phyloP scores from a whole-genome alignment of 2,329 filamentous ascomycete species.

The Exophiala oligosperma region DNA sequence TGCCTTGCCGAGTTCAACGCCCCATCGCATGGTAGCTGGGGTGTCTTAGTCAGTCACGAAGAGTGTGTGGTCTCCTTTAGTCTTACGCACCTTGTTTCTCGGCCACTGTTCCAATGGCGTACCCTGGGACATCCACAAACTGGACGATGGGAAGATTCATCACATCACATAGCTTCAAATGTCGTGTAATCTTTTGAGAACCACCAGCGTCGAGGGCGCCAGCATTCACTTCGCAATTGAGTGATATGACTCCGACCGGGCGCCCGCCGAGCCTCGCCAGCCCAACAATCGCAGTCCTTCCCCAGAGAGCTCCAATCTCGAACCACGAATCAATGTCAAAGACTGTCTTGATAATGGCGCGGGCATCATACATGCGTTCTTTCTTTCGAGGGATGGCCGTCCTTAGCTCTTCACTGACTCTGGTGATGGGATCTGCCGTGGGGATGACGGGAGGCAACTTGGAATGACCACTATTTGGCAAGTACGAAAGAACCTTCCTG shows the following conservation, averaged over 20 bases:
- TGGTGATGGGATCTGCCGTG: slow-evolving; percentile 50
- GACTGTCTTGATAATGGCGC: slow-evolving; percentile 57
- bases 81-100: slow-evolving; percentile 38
- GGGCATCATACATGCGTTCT: slow-evolving; percentile 61
- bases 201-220: slow-evolving; percentile 62
- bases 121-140: slow-evolving; percentile 61
- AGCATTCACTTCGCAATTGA: slow-evolving; percentile 62
- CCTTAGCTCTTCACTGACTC: slow-evolving; percentile 53
- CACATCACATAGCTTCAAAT: slow-evolving; percentile 64
- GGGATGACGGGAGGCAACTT: slow-evolving; percentile 53
- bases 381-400: slow-evolving; percentile 59
- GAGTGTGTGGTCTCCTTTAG: neutral
- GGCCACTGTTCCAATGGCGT: slow-evolving; percentile 63
- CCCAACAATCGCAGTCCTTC: slow-evolving; percentile 61
- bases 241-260: slow-evolving; percentile 60
- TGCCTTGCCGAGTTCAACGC: slow-evolving; percentile 59
- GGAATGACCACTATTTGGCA: slow-evolving; percentile 57
- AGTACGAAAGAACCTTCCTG: slow-evolving; percentile 55
- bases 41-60: slow-evolving; percentile 35
- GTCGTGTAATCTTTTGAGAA: slow-evolving; percentile 60
- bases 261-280: slow-evolving; percentile 58
- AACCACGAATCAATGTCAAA: slow-evolving; percentile 61
- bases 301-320: slow-evolving; percentile 65
- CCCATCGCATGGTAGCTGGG: slow-evolving; percentile 63
- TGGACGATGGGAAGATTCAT: slow-evolving; percentile 66